These are phyloP conservation scores for Priceomyces castillae DNA, from an alignment of 805 yeast species.

Conservation along the genomic window DNA sequence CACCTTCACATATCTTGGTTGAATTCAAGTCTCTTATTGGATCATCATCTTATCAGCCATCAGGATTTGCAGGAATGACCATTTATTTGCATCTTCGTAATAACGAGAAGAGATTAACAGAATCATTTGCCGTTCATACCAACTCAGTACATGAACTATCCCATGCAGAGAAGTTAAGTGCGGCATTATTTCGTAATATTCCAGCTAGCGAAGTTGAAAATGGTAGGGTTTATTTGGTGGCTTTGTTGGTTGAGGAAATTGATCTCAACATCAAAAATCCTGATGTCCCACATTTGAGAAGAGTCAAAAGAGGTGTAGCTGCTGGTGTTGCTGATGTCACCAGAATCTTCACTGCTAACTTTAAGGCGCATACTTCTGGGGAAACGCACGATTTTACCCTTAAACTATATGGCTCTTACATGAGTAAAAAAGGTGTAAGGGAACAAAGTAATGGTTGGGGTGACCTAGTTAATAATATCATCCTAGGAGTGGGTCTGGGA, in stretches of 20 bases:
- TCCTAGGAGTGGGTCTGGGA: slow-evolving; percentile 70
- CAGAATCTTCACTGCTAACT: slow-evolving; percentile 65
- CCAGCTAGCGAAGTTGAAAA: slow-evolving; percentile 64
- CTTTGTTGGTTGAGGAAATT: slow-evolving; percentile 69
- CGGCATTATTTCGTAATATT: slow-evolving; percentile 75
- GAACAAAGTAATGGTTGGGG: slow-evolving; percentile 74
- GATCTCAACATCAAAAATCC: slow-evolving; percentile 37
- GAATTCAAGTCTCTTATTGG: slow-evolving; percentile 70
- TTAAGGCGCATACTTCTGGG: slow-evolving; percentile 58
- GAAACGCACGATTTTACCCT: slow-evolving; percentile 69
- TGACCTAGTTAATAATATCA: slow-evolving; percentile 73
- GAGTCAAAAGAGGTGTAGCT: slow-evolving; percentile 74
- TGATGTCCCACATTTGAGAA: slow-evolving; percentile 29
- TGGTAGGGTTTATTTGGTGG: slow-evolving; percentile 71
- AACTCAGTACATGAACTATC: slow-evolving; percentile 54
- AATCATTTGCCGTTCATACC: slow-evolving; percentile 72
- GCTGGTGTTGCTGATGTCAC: slow-evolving; percentile 88
- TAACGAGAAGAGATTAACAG: slow-evolving; percentile 63
- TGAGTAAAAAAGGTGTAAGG: slow-evolving; percentile 37
- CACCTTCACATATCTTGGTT: slow-evolving; percentile 67
- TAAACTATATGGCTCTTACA: slow-evolving; percentile 68
- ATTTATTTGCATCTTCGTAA: slow-evolving; percentile 73
- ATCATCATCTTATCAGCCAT: slow-evolving; percentile 57
- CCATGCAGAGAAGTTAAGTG: slow-evolving; percentile 63
- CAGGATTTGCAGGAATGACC: slow-evolving; percentile 66